Base-by-base conservation (phyloP, 129 eudicot genomes). In the Escallonia rubra region DNA sequence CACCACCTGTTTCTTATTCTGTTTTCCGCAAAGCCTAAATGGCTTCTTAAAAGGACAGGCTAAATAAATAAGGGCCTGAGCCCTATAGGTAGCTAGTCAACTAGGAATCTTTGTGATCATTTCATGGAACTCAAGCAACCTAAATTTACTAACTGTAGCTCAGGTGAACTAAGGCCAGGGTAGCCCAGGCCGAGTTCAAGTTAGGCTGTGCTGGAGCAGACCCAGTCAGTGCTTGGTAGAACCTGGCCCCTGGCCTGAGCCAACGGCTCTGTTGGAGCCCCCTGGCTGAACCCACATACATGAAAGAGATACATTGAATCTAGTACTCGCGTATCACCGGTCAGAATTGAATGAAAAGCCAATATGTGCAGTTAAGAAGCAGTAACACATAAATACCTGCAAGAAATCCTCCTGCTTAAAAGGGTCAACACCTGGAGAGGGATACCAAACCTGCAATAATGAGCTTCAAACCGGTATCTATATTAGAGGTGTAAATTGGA, bases 341-440 rank as follows among this genome's bases (percentile, higher is more conserved):
- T 50, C 43, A 46, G 5, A 46, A 34, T 16, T 7, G 7, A 2
- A 65, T 9, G 13, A 59, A 74, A 43, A 40, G 43, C 1, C 10
- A 50, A 71, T 50, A 41, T 41, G 50, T 68, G 48, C 61, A n/a
- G 7, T 42, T 16, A 45, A 42, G 44, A 50, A 61, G 3, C 12
- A 51, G 34, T 23, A 58, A 57, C 13, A 68, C 23, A 23, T n/a
- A n/a, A 59, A 63, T 82, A 93, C 98, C 98, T 93, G 98, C 82
- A 93, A 84, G 78, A 93, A 93, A 61, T 86, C 98, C 77, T 93
- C 98, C 88, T 93, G 98, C 80, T 93, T 85, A 80, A 82, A 93
- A 72, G 86, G 90, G 66, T 93, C 88, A 51, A 66, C 86, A 65
- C 90, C 98, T 75, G 88, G 79, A 82, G 98, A 93, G 61, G 98